These are phyloP conservation scores for Hyphopichia pseudoburtonii DNA, from an alignment of 1,139 yeast species.

Conservation along the genomic window DNA sequence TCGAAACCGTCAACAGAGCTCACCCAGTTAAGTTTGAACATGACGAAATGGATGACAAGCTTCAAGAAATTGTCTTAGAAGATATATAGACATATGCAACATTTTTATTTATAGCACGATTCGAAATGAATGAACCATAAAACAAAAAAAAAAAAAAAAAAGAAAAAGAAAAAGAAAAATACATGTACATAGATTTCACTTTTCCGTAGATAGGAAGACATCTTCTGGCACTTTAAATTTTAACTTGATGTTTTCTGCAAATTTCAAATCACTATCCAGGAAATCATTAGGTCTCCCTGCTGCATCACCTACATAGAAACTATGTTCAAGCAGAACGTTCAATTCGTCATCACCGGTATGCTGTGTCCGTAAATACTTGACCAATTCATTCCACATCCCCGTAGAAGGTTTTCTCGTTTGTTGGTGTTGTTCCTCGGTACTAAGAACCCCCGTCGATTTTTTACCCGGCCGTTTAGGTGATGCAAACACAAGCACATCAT, in stretches of 20 bases:
- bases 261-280: slow-evolving; percentile 71
- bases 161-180: too few species aligned
- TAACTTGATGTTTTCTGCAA: slow-evolving; percentile 61
- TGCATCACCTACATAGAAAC: slow-evolving; percentile 92
- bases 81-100: slow-evolving; percentile 14
- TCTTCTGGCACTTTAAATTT: slow-evolving; percentile 72
- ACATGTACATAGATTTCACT: too few species aligned
- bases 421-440: slow-evolving; percentile 34
- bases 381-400: slow-evolving; percentile 68
- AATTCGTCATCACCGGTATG: slow-evolving; percentile 5
- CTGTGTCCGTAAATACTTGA: slow-evolving; percentile 15
- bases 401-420: slow-evolving; percentile 68
- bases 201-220: too few species aligned
- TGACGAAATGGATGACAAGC: slow-evolving; percentile 24
- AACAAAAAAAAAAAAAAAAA: too few species aligned
- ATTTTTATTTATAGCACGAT: not conserved
- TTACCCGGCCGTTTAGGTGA: slow-evolving; percentile 53
- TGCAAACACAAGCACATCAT: slow-evolving; percentile 59
- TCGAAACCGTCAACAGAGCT: slow-evolving; percentile 55
- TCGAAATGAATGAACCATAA: not conserved
- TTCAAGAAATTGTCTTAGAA: slow-evolving; percentile 24
- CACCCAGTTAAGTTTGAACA: slow-evolving; percentile 19
- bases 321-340: slow-evolving; percentile 37
- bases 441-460: slow-evolving; percentile 16
- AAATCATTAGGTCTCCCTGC: slow-evolving; percentile 81